These are phyloP conservation scores for Lipomyces yamadae DNA, from an alignment of 805 yeast species.

Conservation along the genomic window DNA sequence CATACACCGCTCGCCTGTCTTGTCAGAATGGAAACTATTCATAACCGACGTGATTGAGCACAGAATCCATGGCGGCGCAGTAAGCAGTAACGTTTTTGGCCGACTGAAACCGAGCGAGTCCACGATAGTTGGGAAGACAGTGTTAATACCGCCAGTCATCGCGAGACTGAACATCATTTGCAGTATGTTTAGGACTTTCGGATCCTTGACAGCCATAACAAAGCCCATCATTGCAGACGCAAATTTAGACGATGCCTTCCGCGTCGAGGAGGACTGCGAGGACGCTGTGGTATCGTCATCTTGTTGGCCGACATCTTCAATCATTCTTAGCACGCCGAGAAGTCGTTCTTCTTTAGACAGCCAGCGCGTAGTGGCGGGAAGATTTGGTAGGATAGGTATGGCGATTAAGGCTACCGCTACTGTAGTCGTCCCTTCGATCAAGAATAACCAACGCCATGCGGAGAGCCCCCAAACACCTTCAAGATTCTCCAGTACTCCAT, in stretches of 20 bases:
- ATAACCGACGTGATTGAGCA: slow-evolving; percentile 28
- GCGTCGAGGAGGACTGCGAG: neutral
- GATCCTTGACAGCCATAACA: slow-evolving; percentile 38
- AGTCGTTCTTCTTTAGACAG: slow-evolving; percentile 53
- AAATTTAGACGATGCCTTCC: neutral
- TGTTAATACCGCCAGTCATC: slow-evolving; percentile 63
- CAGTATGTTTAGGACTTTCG: slow-evolving; percentile 37
- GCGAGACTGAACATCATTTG: slow-evolving; percentile 49
- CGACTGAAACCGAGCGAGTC: slow-evolving; percentile 57
- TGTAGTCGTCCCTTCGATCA: slow-evolving; percentile 61
- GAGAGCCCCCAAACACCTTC: slow-evolving; percentile 51
- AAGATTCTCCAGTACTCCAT: slow-evolving; percentile 55
- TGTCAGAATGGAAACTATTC: slow-evolving; percentile 35
- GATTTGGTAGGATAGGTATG: slow-evolving; percentile 56
- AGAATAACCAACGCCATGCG: slow-evolving; percentile 62
- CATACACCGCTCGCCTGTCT: slow-evolving; percentile 45
- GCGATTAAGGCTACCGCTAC: slow-evolving; percentile 53
- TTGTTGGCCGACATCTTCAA: slow-evolving; percentile 50
- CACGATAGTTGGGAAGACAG: slow-evolving; percentile 57
- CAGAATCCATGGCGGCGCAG: slow-evolving; percentile 37
- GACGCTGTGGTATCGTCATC: slow-evolving; percentile 44
- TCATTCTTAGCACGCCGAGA: slow-evolving; percentile 49
- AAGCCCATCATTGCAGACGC: slow-evolving; percentile 21
- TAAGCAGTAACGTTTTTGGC: slow-evolving; percentile 57
- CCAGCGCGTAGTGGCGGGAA: slow-evolving; percentile 58